These are phyloP conservation scores for Sporothrix phasma DNA, from an alignment of 2,329 filamentous ascomycete genomes.

Conservation along the genomic window DNA sequence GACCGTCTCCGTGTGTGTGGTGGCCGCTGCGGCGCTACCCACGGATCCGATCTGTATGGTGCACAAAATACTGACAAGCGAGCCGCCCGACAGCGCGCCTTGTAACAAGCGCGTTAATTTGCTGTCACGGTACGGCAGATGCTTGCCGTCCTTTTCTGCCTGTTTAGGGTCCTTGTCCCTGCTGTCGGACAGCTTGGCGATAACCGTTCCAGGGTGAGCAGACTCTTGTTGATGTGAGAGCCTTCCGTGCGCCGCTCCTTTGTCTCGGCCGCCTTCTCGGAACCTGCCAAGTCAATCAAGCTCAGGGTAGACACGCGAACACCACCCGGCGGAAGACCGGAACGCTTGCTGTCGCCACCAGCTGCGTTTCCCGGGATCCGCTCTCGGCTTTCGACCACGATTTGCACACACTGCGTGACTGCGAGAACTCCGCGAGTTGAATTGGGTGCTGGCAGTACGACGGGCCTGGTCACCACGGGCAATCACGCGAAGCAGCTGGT, in stretches of 20 bases:
- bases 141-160: conserved; percentile 74
- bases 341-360: conserved; percentile 51
- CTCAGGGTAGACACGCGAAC: conserved; percentile 92
- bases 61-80: conserved; percentile 92
- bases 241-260: conserved; percentile 92
- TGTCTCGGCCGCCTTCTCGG: conserved; percentile 87
- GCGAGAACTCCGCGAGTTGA: conserved; percentile 90
- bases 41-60: conserved; percentile 84
- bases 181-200: conserved; percentile 79
- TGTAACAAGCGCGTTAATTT: conserved; percentile 91
- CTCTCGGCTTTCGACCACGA: conserved; percentile 93
- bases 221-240: conserved; percentile 96
- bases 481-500: conserved; percentile 93
- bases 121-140: conserved; percentile 93
- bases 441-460: conserved; percentile 88
- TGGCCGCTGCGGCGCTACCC: conserved; percentile 59
- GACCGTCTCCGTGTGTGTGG: conserved; percentile 78
- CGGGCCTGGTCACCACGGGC: conserved; percentile 86
- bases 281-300: conserved; percentile 91
- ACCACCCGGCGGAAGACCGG: conserved; percentile 67
- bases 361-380: conserved; percentile 50
- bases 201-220: conserved; percentile 90
- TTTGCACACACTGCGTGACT: conserved; percentile 98
- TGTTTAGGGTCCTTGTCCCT: conserved; percentile 71
- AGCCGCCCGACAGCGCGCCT: conserved; percentile 84